Evolutionary conservation across 73 alveolate species (phyloP).

Genomic region (Symbiodinium pilosum): DNA sequence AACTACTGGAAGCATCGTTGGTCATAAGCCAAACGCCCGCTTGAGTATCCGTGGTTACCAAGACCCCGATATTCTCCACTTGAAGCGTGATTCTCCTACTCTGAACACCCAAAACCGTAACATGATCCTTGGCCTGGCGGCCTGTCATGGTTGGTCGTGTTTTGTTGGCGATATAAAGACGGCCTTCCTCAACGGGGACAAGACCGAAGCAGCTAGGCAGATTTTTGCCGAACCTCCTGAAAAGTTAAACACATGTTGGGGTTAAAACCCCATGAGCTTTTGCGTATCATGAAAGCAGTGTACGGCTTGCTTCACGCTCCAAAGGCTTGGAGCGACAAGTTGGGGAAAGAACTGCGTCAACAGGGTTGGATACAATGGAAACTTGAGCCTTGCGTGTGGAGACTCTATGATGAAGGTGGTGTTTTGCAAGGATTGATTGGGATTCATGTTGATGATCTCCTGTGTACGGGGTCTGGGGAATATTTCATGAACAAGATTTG

Average conservation of each 20-base stretch:
- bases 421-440: not conserved
- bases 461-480: not conserved
- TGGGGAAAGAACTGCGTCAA: not conserved
- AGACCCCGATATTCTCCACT: not conserved
- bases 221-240: constrained; percentile 24
- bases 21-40: not conserved
- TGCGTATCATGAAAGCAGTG: constrained; percentile 5
- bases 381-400: constrained; percentile 38
- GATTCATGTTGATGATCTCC: constrained; percentile 20
- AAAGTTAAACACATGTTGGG: not conserved
- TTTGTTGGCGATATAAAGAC: not conserved
- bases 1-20: not conserved
- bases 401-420: not conserved
- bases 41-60: not conserved
- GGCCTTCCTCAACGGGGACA: constrained; percentile 28
- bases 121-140: not conserved
- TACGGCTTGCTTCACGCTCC: constrained; percentile 16
- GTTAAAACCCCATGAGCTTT: not conserved
- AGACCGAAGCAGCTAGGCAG: not conserved
- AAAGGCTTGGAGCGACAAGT: not conserved
- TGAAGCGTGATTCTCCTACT: not conserved
- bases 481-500: not conserved
- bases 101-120: not conserved
- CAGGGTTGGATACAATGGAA: not conserved
- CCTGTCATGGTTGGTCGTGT: not conserved